Evolutionary conservation across 2,329 filamentous ascomycete species (phyloP), one percentile per base, ranked within the genome.

Genomic region (Colletotrichum cereale): DNA sequence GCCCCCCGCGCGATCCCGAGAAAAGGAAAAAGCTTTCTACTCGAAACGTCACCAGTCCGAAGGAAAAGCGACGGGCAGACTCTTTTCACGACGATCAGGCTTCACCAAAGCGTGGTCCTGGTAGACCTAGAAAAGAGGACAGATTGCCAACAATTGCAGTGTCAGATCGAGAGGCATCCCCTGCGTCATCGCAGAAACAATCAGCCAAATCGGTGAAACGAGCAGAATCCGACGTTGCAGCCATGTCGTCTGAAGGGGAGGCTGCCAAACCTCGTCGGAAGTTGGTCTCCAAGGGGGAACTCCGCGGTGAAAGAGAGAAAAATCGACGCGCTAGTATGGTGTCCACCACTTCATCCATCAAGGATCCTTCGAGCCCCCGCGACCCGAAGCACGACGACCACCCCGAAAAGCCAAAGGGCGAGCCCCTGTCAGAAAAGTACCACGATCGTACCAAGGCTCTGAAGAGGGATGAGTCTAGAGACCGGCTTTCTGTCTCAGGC

Each of bases 201-300:
- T 76, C 82, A 16, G 73, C 79, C 52, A 90, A 88, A 76, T 40
- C 69, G 5, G 76, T 84, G 6, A 89, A 86, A 74, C 85, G 86
- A 57, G 79, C 83, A 1, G 89, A 91, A 62, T 84, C 87, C 0
- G 90, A 91, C 58, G 73, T 83, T 31, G 84, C 81, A 29, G 84
- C 81, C 2, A 80, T 84, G 8, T 89, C 87, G 0, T 90, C 88
- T 42, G 88, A 88, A 76, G 89, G 85, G 2, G 89, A 90, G 76
- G 79, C 86, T 11, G 78, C 84, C 29, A 92, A 91, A 76, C 89
- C 89, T 2, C 82, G 90, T 31, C 84, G 89, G 48, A 92, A 91
- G 76, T 84, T 92, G 14, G 84, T 92, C 26, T 91, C 90, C 0
- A 90, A 90, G 44, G 87, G 86, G 62, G 90, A 91, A 67, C 79